Conservation (phyloP, 176 grass and related monocot species). For the Oryza brachyantha region DNA sequence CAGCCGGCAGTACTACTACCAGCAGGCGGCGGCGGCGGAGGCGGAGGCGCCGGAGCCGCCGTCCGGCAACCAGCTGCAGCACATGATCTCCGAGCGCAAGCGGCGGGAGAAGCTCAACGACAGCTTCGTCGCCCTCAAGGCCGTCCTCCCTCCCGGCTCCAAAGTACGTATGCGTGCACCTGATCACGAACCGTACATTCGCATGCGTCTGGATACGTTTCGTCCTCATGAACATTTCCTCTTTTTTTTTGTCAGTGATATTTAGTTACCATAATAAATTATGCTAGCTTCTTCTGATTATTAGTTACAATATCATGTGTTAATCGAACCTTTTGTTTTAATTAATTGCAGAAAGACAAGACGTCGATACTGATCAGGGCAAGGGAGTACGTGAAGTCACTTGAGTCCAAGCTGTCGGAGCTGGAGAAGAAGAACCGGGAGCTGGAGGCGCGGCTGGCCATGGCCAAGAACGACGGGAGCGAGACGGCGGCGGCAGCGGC, state of each 20-base stretch:
- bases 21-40: constrained; percentile 3
- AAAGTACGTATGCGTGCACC: constrained; percentile 35
- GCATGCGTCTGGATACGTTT: neutral
- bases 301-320: too few relatives aligned
- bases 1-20: constrained; percentile 3
- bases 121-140: constrained; percentile 66
- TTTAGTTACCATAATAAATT: too few relatives aligned
- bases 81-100: constrained; percentile 85
- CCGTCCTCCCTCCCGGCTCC: constrained; percentile 59
- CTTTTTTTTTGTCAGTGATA: neutral
- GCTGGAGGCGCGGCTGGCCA: constrained; percentile 41
- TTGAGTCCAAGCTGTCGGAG: constrained; percentile 51
- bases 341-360: constrained; percentile 76
- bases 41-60: constrained; percentile 17
- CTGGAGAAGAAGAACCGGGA: constrained; percentile 74
- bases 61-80: constrained; percentile 71
- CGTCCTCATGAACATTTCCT: neutral
- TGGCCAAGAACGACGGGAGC: neutral
- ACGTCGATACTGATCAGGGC: constrained; percentile 72
- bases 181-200: neutral
- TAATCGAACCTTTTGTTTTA: too few relatives aligned
- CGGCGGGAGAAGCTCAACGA: constrained; percentile 89
- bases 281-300: too few relatives aligned
- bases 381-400: constrained; percentile 60
- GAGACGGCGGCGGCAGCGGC: neutral